A percentile compares a stretch with the other conserved stretches of the same genome.
phyloP scores from a whole-genome alignment of 805 yeast genomes.

The Ogataea philodendri region DNA sequence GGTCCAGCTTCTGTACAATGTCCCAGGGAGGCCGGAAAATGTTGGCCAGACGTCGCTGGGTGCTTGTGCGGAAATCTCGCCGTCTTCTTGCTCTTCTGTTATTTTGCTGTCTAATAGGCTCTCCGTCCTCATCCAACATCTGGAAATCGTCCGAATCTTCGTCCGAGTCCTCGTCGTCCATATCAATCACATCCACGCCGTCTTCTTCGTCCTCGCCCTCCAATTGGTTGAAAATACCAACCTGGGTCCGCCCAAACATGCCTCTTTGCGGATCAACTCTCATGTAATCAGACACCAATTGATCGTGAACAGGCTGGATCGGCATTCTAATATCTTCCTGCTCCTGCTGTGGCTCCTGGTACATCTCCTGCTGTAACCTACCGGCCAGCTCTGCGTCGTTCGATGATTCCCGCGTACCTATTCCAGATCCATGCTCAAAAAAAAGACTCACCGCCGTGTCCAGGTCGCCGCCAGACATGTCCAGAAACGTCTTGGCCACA shows the following conservation, averaged over 20 bases:
- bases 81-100: slow-evolving; percentile 27
- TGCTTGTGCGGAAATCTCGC: slow-evolving; percentile 35
- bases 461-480: slow-evolving; percentile 71
- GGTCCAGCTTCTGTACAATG: slow-evolving; percentile 60
- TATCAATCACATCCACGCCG: slow-evolving; percentile 6
- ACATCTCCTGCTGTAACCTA: slow-evolving; percentile 62
- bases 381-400: slow-evolving; percentile 55
- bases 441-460: slow-evolving; percentile 83
- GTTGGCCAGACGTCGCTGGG: slow-evolving; percentile 71
- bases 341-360: slow-evolving; percentile 38
- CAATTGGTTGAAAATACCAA: slow-evolving; percentile 60
- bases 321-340: slow-evolving; percentile 68
- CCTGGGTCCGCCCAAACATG: slow-evolving; percentile 48
- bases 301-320: slow-evolving; percentile 74
- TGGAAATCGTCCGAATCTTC: slow-evolving; percentile 39
- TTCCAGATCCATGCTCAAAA: slow-evolving; percentile 61
- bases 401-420: slow-evolving; percentile 12
- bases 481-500: slow-evolving; percentile 72
- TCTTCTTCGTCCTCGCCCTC: slow-evolving; percentile 31
- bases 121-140: slow-evolving; percentile 40
- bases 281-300: slow-evolving; percentile 35
- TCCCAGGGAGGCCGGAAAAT: slow-evolving; percentile 95
- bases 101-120: slow-evolving; percentile 37
- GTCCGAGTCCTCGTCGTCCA: slow-evolving; percentile 29
- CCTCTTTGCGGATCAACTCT: slow-evolving; percentile 32